Percentiles rank a stretch among this genome's conserved stretches.
phyloP scores from a whole-genome alignment of 2,329 filamentous ascomycete genomes.

The Pezicula neosporulosa region DNA sequence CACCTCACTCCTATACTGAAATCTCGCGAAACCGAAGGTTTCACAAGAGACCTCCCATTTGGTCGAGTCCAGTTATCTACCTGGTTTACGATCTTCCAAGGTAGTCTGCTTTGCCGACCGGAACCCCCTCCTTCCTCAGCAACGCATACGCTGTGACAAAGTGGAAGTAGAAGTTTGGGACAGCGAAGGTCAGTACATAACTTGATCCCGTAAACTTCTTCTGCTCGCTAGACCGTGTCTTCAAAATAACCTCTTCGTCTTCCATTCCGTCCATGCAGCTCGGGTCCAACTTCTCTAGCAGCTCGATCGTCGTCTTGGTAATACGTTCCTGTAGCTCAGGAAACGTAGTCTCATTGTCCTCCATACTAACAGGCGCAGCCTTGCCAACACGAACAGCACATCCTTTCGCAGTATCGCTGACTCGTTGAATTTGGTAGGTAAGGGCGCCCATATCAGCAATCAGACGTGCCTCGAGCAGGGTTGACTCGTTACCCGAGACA shows the following conservation, averaged over 20 bases:
- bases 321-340: conserved; percentile 44
- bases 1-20: too few species aligned
- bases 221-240: conserved; percentile 26
- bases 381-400: conserved; percentile 35
- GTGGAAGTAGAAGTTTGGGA: conserved; percentile 66
- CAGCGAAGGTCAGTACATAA: conserved; percentile 44
- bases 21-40: too few species aligned
- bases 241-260: conserved; percentile 33
- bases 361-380: conserved; percentile 27
- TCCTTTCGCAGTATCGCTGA: conserved; percentile 38
- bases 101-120: conserved; percentile 59
- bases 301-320: conserved; percentile 41
- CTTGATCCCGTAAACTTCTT: conserved; percentile 38
- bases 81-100: conserved; percentile 22
- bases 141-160: conserved; percentile 56
- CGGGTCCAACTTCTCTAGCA: conserved; percentile 40
- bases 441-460: conserved; percentile 46
- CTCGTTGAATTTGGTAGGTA: conserved; percentile 43
- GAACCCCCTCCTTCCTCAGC: conserved; percentile 56
- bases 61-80: too few species aligned
- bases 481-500: conserved; percentile 31
- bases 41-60: too few species aligned
- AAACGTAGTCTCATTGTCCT: conserved; percentile 45
- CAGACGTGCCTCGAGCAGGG: conserved; percentile 35
- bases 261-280: conserved; percentile 40